Base-by-base conservation (phyloP, 2,329 filamentous ascomycete genomes). In the Pseudocercospora crystallina region DNA sequence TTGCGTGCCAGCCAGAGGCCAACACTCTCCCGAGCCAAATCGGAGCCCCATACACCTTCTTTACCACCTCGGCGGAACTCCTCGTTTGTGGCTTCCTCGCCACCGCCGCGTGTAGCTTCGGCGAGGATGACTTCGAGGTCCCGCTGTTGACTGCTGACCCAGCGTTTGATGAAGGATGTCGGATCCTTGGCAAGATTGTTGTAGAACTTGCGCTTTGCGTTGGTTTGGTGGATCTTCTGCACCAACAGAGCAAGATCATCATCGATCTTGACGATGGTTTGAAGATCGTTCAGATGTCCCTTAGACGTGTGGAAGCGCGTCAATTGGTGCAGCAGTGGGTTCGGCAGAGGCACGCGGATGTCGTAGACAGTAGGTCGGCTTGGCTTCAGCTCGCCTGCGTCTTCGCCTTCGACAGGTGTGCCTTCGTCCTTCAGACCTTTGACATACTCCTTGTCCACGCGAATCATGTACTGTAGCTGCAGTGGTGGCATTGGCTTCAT, bases 181-280 rank as follows among this genome's bases (percentile, higher is more conserved):
- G 94, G 94, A 61, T 96, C 90, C 57, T 86, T 82, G 52, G 84
- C 82, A 57, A 97, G 77, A 5, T 84, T 83, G 5, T 82, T 84
- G 70, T 94, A 86, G 75, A 99, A 99, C 12, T 85, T 82, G 68
- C 96, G 89, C 68, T 95, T 95, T 17, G 90, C 89, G 68, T 95
- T 95, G 20, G 88, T 89, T 60, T 90, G 84, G 26, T 85, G 80
- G 38, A 96, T 81, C 1, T 89, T 89, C 68, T 95, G 90, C 49
- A 96, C 78, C 14, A 96, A 78, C 11, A 88, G 78, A 0, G 90
- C 88, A 2, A 97, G 79, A 61, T 96, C 87, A 51, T 96, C 90
- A 65, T 99, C 94, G 14, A 95, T 78, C 5, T 74, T 72, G 26
- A 83, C 79, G 47, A 96, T 89, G 55, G 90, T 84, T 60, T 87